phyloP scores from a whole-genome alignment of 139 green algal species.

The Picochlorum sp. region DNA sequence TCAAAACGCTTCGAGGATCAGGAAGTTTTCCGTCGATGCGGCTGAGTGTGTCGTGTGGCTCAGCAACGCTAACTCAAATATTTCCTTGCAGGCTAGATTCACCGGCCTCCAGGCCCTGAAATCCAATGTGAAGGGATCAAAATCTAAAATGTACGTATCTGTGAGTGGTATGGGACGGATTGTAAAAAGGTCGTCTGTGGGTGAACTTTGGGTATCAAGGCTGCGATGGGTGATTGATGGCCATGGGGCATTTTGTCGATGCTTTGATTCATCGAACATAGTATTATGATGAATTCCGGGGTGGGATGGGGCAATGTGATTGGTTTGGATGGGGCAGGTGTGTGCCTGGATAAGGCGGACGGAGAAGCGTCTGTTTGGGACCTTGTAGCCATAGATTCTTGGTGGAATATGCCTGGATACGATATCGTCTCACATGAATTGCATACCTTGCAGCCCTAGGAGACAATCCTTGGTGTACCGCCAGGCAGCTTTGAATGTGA shows the following conservation, averaged over 20 bases:
- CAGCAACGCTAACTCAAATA: too few relatives aligned
- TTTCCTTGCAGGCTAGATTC: background rate
- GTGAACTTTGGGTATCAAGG: too few relatives aligned
- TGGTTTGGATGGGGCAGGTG: too few relatives aligned
- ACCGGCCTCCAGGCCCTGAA: background rate
- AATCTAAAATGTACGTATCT: slow-evolving; percentile 2
- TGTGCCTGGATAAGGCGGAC: too few relatives aligned
- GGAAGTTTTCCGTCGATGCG: background rate
- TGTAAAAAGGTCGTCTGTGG: background rate
- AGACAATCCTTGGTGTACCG: background rate
- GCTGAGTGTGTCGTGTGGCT: slow-evolving; percentile 1
- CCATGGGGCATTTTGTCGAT: too few relatives aligned
- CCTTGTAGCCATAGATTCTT: too few relatives aligned
- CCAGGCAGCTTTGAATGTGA: background rate
- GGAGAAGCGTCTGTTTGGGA: too few relatives aligned
- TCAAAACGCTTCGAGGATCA: background rate
- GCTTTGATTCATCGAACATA: too few relatives aligned
- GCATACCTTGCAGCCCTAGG: background rate
- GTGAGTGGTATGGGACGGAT: background rate
- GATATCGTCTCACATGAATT: background rate
- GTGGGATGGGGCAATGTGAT: too few relatives aligned
- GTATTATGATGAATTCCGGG: too few relatives aligned
- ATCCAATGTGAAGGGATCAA: background rate
- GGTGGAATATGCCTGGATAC: too few relatives aligned
- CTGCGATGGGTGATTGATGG: too few relatives aligned